Evolutionary conservation across 2,329 filamentous ascomycete genomes (phyloP).

Genomic region (Huntiella abstrusa): DNA sequence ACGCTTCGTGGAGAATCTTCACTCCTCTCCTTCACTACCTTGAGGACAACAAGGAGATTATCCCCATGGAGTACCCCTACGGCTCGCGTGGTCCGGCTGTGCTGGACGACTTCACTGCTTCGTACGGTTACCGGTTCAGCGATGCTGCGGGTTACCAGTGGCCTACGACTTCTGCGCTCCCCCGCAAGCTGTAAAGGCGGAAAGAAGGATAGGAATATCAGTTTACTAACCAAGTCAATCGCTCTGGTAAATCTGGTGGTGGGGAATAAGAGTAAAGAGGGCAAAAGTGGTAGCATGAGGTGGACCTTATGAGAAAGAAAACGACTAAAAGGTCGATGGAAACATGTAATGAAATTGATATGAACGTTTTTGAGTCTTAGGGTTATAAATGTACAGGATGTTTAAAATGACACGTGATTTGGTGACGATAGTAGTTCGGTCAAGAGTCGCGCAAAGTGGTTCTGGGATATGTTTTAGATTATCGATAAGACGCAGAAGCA

Average conservation of each 20-base stretch:
- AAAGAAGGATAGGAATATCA: no score
- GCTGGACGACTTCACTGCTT: slow-evolving; percentile 92
- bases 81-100: slow-evolving; percentile 92
- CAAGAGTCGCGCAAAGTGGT: no score
- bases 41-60: slow-evolving; percentile 97
- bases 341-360: no score
- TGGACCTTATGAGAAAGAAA: slow-evolving; percentile 1
- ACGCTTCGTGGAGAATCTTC: slow-evolving; percentile 97
- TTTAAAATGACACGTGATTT: no score
- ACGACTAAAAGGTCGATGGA: background rate
- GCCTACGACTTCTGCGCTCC: slow-evolving; percentile 53
- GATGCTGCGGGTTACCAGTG: slow-evolving; percentile 92
- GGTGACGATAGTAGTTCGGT: no score
- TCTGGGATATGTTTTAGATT: no score
- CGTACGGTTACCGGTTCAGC: slow-evolving; percentile 97
- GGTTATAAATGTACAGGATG: no score
- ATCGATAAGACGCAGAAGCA: no score
- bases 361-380: no score
- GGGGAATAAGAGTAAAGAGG: background rate
- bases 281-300: background rate
- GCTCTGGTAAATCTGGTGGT: slow-evolving; percentile 8
- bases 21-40: slow-evolving; percentile 94
- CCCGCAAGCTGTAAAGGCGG: slow-evolving; percentile 50
- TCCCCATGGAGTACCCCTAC: slow-evolving; percentile 98
- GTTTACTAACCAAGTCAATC: slow-evolving; percentile 17